These are phyloP conservation scores for Dendrobium huoshanense DNA, from an alignment of 106 monocot genomes.

Conservation along the genomic window DNA sequence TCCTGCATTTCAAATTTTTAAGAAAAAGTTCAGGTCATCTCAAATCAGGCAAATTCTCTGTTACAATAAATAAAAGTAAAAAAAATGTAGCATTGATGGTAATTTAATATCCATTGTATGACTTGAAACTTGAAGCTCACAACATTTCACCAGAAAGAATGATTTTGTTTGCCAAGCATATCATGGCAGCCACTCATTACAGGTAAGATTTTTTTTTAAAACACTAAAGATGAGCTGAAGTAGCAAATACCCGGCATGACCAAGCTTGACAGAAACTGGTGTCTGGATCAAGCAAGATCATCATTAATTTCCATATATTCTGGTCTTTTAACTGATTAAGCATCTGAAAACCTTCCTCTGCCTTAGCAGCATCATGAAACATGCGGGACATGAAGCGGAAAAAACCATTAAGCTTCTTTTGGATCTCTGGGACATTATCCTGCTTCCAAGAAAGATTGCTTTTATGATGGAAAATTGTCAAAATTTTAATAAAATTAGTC, in stretches of 20 bases:
- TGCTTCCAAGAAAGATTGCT: conserved; percentile 32
- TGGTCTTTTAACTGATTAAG: conserved; percentile 80
- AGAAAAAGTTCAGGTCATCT: background rate
- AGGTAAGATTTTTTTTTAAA: background rate
- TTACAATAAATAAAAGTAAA: background rate
- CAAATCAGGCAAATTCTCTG: background rate
- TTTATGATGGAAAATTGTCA: conserved; percentile 8
- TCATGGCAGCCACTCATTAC: background rate
- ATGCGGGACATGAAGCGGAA: conserved; percentile 78
- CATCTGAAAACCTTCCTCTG: conserved; percentile 79
- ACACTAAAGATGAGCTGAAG: background rate
- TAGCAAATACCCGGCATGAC: conserved; percentile 53
- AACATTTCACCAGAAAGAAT: conserved; percentile 1
- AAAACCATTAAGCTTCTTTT: conserved; percentile 61
- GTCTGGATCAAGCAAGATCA: conserved; percentile 54
- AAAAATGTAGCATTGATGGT: background rate
- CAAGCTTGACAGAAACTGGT: conserved; percentile 60
- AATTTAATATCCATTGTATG: background rate
- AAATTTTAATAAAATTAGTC: background rate
- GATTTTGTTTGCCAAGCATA: background rate
- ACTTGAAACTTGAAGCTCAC: background rate
- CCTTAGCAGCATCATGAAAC: conserved; percentile 71
- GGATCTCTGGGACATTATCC: conserved; percentile 65
- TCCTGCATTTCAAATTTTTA: conserved; percentile 42
- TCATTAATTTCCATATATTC: conserved; percentile 79